These are phyloP conservation scores for Centella asiatica DNA, from an alignment of 129 eudicot species.

Conservation along the genomic window DNA sequence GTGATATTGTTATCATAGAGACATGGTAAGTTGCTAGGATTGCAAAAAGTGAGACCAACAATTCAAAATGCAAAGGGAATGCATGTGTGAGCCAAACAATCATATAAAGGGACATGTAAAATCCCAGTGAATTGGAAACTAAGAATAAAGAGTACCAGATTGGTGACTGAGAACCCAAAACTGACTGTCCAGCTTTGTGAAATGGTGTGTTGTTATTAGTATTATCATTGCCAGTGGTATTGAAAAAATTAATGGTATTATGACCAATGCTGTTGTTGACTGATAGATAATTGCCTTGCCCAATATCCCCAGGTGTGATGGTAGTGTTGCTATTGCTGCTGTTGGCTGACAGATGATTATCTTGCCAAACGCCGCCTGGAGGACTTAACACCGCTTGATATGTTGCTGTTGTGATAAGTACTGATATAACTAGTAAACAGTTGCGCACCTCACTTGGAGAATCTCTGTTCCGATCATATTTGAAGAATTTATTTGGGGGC, in stretches of 20 bases:
- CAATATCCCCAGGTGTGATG: no score
- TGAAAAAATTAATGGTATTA: no score
- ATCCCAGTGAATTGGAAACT: constrained; percentile 28
- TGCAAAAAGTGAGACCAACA: constrained; percentile 20
- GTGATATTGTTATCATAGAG: constrained; percentile 22
- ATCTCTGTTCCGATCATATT: constrained; percentile 19
- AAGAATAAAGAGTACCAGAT: constrained; percentile 15
- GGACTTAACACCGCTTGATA: constrained; percentile 43
- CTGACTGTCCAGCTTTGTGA: constrained; percentile 27
- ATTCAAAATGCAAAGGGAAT: constrained; percentile 34
- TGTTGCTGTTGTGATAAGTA: constrained; percentile 33
- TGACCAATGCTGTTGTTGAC: no score
- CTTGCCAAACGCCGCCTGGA: constrained; percentile 43
- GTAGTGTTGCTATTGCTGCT: no score
- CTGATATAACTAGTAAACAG: constrained; percentile 24
- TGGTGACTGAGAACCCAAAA: constrained; percentile 18
- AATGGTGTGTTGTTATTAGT: background rate
- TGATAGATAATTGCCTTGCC: no score
- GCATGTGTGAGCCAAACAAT: constrained; percentile 20
- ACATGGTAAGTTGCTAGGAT: constrained; percentile 17
- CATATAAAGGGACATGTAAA: constrained; percentile 25
- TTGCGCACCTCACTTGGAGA: constrained; percentile 29
- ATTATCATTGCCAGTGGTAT: background rate
- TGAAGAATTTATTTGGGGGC: constrained; percentile 21
- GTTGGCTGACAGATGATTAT: constrained; percentile 3